A percentile compares a stretch with the other conserved stretches of the same genome.
phyloP scores from a whole-genome alignment of 164 flowering plant species.

The Vitis cinerea region DNA sequence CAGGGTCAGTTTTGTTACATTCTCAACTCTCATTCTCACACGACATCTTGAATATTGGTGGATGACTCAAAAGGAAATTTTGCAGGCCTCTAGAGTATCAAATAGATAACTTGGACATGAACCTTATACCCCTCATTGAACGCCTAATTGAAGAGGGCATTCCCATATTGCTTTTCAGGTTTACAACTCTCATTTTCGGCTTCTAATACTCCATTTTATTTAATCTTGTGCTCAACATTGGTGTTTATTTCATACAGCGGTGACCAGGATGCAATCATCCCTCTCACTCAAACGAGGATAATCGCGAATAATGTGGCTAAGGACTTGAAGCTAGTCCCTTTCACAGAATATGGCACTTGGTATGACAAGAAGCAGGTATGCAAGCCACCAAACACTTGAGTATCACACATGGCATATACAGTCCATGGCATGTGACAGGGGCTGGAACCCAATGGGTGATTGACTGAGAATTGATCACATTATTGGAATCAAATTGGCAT shows the following conservation, averaged over 20 bases:
- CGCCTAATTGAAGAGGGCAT: constrained; percentile 29
- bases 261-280: constrained; percentile 44
- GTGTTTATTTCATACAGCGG: constrained; percentile 24
- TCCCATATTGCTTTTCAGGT: constrained; percentile 44
- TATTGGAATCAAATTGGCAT: too few relatives aligned
- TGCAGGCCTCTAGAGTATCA: constrained; percentile 40
- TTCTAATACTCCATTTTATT: neutral
- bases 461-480: too few relatives aligned
- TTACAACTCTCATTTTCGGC: neutral
- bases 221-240: too few relatives aligned
- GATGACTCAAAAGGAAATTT: neutral
- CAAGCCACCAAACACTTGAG: too few relatives aligned
- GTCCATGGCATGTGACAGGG: too few relatives aligned
- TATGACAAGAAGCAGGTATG: constrained; percentile 35
- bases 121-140: constrained; percentile 35
- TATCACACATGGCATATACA: too few relatives aligned
- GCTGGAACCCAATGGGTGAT: too few relatives aligned
- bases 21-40: too few relatives aligned
- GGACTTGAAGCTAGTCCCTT: constrained; percentile 23
- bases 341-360: constrained; percentile 38
- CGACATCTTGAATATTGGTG: too few relatives aligned
- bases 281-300: constrained; percentile 46
- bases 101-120: constrained; percentile 25
- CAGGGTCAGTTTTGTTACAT: constrained; percentile 22
- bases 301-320: constrained; percentile 37